Conservation (phyloP, 106 monocot genomes). For the Dendrobium chrysotoxum region DNA sequence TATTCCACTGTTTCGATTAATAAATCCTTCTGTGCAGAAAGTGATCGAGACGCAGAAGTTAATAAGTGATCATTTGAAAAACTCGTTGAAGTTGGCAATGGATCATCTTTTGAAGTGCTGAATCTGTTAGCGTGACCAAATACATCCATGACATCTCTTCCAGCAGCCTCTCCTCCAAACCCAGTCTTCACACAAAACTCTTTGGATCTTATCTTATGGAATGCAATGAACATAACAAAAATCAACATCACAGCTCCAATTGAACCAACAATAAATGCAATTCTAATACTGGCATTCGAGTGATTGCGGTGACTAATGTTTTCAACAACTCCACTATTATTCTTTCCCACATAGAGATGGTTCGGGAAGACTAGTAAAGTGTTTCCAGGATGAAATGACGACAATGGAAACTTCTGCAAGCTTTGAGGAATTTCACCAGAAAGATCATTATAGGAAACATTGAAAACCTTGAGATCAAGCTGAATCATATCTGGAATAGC, state of each 20-base stretch:
- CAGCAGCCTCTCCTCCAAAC: constrained; percentile 29
- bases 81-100: constrained; percentile 43
- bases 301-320: constrained; percentile 12
- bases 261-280: constrained; percentile 72
- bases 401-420: constrained; percentile 46
- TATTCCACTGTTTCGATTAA: constrained; percentile 36
- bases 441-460: constrained; percentile 75
- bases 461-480: constrained; percentile 41
- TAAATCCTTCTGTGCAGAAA: constrained; percentile 51
- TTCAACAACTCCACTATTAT: constrained; percentile 15
- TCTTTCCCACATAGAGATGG: constrained; percentile 17
- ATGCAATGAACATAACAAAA: constrained; percentile 51
- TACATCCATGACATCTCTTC: constrained; percentile 48
- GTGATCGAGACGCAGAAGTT: constrained; percentile 46
- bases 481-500: constrained; percentile 60
- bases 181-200: constrained; percentile 53
- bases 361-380: constrained; percentile 29
- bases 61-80: constrained; percentile 83
- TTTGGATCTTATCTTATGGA: constrained; percentile 63
- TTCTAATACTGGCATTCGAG: constrained; percentile 31
- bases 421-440: constrained; percentile 63
- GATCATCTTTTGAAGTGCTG: constrained; percentile 38
- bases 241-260: constrained; percentile 64
- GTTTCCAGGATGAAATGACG: constrained; percentile 85
- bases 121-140: constrained; percentile 34